phyloP scores from a whole-genome alignment of 1,284 basidiomycete species.

The Cryptococcus floricola region DNA sequence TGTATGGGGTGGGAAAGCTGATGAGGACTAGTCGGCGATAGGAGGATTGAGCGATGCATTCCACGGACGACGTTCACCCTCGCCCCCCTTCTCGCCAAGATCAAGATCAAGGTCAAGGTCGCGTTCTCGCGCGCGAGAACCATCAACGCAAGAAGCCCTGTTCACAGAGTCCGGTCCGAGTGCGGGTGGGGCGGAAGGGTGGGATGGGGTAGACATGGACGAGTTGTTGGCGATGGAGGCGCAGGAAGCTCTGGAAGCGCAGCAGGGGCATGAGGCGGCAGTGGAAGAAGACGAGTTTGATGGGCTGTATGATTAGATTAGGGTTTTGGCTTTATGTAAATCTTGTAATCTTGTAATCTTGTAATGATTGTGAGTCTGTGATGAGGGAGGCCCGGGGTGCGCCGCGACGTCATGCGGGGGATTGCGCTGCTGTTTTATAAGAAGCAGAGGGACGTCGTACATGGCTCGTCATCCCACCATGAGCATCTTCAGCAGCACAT shows the following conservation, averaged over 20 bases:
- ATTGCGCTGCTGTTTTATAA: too few relatives aligned
- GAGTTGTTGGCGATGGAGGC: conserved; percentile 65
- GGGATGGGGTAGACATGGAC: conserved; percentile 23
- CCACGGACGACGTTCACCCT: conserved; percentile 49
- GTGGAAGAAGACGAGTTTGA: conserved; percentile 17
- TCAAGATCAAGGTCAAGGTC: too few relatives aligned
- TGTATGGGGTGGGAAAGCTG: conserved; percentile 23
- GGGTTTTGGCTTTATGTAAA: background rate
- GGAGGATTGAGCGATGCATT: conserved; percentile 56
- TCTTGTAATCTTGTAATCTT: too few relatives aligned
- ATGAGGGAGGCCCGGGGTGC: too few relatives aligned
- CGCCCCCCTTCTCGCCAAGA: conserved; percentile 8
- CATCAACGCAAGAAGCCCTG: conserved; percentile 21
- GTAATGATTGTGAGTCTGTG: too few relatives aligned
- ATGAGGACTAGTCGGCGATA: conserved; percentile 42
- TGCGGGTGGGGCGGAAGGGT: conserved; percentile 49
- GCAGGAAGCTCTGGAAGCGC: conserved; percentile 50
- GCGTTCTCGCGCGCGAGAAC: conserved; percentile 11
- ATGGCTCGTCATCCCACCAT: too few relatives aligned
- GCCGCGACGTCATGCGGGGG: too few relatives aligned
- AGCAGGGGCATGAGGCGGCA: background rate
- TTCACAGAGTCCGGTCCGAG: conserved; percentile 51
- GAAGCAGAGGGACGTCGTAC: too few relatives aligned
- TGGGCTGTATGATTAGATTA: conserved; percentile 19
- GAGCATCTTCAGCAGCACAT: background rate